A percentile compares a stretch with the other conserved stretches of the same genome.
Conservation (phyloP, 768 basidiomycete species). For the Mycena pura region DNA sequence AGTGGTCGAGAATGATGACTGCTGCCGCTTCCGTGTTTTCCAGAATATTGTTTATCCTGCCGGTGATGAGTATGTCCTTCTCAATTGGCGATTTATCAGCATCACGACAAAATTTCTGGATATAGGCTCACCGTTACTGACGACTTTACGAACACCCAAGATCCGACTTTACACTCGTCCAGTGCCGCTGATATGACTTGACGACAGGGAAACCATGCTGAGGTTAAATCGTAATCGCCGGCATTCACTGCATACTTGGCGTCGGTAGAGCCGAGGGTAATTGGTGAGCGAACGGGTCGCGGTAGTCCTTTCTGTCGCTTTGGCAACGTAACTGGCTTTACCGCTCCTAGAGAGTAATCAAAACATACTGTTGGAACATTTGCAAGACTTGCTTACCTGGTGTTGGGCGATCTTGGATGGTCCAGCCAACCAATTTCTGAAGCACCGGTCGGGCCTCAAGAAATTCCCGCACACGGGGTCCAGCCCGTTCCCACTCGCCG, state of each 20-base stretch:
- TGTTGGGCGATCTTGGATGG: neutral
- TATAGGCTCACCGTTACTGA: neutral
- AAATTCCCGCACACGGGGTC: slow-evolving; percentile 19
- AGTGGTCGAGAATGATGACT: slow-evolving; percentile 9
- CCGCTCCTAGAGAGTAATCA: neutral
- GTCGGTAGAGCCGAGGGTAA: neutral
- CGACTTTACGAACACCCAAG: neutral
- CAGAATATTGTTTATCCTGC: neutral
- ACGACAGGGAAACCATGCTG: neutral
- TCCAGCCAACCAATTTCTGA: slow-evolving; percentile 32
- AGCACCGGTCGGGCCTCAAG: slow-evolving; percentile 21
- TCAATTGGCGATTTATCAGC: neutral
- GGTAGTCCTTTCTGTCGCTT: neutral
- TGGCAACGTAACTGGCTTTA: neutral
- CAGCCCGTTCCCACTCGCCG: slow-evolving; percentile 17
- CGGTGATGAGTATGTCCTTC: neutral
- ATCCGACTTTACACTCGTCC: neutral
- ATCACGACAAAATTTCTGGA: neutral
- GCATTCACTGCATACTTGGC: neutral
- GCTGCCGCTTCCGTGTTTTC: neutral
- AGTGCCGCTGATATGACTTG: neutral
- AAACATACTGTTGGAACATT: neutral
- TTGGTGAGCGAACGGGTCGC: neutral
- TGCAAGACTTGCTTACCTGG: neutral
- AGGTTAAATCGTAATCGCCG: neutral